Evolutionary conservation across 2,329 filamentous ascomycete genomes (phyloP), one percentile per base, ranked within the genome.

Genomic region (Ustilaginoidea virens): DNA sequence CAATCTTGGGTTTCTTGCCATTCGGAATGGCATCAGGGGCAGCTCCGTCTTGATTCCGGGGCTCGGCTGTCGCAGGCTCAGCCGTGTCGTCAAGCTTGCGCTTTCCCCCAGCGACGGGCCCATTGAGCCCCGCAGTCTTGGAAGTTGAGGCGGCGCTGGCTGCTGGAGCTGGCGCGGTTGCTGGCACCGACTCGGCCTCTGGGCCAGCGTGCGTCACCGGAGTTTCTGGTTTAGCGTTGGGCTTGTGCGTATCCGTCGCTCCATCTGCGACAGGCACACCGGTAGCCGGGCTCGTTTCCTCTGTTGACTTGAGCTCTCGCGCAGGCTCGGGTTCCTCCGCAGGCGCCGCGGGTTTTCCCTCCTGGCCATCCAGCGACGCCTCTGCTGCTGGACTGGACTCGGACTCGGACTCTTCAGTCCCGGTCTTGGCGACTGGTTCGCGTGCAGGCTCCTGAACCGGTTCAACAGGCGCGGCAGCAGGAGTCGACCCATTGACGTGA

Each of bases 1-100:
- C 49, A 5, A 52, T 45, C 38, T 55, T 60, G 29, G 48, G 45
- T 36, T 61, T 61, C 42, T 61, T 61, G 24, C 51, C 50, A 2
- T 40, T 34, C 3, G 45, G 45, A 7, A 16, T n/a, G 7, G 24
- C 10, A 12, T 24, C 16, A 11, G 25, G 11, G 16, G 27, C 13
- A 6, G 22, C 32, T 48, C 48, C 5, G 40, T 36, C 14, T 49
- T 40, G 43, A 6, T 25, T 22, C 23, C 14, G 3, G 10, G 14
- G 18, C 9, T 17, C 19, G 23, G 10, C 23, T 5, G 6, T 43
- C 39, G 20, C 45, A 28, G 12, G 49, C 41, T 15, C 39, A 12
- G 29, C 37, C 13, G 35, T 41, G 5, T 51, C 46, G 1, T 49
- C 48, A 9, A 58, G 49, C 42, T 62, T 63, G 39, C 59, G 52